Evolutionary conservation across 805 yeast species (phyloP).

Genomic region (Priceomyces haplophilus): DNA sequence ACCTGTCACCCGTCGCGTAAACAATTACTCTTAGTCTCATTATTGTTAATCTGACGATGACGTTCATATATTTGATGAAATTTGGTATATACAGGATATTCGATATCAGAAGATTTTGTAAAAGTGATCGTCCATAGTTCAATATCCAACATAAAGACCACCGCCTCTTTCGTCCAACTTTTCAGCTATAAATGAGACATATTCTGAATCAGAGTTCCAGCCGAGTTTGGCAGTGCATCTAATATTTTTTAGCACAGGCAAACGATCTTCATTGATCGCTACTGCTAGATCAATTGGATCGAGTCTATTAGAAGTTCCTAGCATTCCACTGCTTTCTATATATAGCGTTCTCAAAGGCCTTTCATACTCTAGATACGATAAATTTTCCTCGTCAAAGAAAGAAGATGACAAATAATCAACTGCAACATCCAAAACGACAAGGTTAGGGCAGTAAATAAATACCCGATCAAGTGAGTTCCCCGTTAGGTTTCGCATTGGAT

Average conservation of each 20-base stretch:
- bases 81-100: conserved; percentile 3
- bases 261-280: conserved; percentile 73
- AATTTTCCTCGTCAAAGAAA: conserved; percentile 34
- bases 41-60: no score
- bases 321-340: conserved; percentile 80
- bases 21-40: no score
- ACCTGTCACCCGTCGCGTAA: no score
- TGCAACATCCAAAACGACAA: conserved; percentile 60
- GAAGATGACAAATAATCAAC: conserved; percentile 70
- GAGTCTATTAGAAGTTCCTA: conserved; percentile 78
- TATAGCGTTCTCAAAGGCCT: conserved; percentile 59
- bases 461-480: conserved; percentile 70
- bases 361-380: conserved; percentile 20
- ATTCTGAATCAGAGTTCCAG: conserved; percentile 63
- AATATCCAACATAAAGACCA: conserved; percentile 57
- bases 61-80: no score
- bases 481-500: conserved; percentile 82
- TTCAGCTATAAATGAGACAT: conserved; percentile 50
- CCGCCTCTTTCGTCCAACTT: conserved; percentile 75
- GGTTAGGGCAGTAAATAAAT: conserved; percentile 73
- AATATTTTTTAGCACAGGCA: conserved; percentile 64
- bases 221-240: conserved; percentile 75
- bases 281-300: conserved; percentile 87
- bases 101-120: not conserved
- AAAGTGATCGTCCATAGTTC: not conserved